A percentile compares a stretch with the other conserved stretches of the same genome.
phyloP scores from a whole-genome alignment of 495 filamentous ascomycete genomes.

The Haplographium delicatum region DNA sequence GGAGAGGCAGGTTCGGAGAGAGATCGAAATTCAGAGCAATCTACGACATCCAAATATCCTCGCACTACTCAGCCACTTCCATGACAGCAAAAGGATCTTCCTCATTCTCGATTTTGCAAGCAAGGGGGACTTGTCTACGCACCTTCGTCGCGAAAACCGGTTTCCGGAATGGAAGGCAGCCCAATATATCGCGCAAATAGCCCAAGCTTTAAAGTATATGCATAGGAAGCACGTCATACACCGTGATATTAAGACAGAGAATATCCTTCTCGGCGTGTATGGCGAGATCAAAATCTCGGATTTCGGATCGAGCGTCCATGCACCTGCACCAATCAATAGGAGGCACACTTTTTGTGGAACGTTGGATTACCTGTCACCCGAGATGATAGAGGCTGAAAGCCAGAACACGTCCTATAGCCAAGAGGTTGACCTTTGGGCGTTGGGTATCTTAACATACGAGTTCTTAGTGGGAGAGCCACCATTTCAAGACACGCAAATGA shows the following conservation, averaged over 20 bases:
- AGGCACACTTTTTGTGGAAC: constrained; percentile 94
- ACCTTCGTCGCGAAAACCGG: constrained; percentile 74
- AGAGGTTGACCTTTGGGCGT: constrained; percentile 90
- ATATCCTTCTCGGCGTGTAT: constrained; percentile 94
- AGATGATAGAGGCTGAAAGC: constrained; percentile 79
- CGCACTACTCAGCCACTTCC: constrained; percentile 88
- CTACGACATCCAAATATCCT: constrained; percentile 93
- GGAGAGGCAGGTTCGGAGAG: constrained; percentile 91
- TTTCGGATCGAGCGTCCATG: constrained; percentile 96
- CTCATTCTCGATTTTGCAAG: constrained; percentile 94
- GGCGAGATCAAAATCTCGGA: constrained; percentile 97
- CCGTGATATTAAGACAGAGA: constrained; percentile 97
- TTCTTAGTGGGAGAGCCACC: constrained; percentile 71
- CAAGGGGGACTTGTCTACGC: constrained; percentile 93
- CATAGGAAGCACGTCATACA: constrained; percentile 98
- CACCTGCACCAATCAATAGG: constrained; percentile 79
- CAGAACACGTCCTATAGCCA: constrained; percentile 74
- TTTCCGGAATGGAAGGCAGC: constrained; percentile 96
- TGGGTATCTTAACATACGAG: constrained; percentile 92
- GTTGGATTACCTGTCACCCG: constrained; percentile 90
- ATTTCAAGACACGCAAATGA: not conserved
- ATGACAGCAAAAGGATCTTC: constrained; percentile 92
- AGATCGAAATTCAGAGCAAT: constrained; percentile 96
- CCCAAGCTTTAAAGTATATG: constrained; percentile 78
- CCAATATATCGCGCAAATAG: constrained; percentile 95